Conservation (phyloP, 495 filamentous ascomycete genomes). For the Apiosordaria backusii region DNA sequence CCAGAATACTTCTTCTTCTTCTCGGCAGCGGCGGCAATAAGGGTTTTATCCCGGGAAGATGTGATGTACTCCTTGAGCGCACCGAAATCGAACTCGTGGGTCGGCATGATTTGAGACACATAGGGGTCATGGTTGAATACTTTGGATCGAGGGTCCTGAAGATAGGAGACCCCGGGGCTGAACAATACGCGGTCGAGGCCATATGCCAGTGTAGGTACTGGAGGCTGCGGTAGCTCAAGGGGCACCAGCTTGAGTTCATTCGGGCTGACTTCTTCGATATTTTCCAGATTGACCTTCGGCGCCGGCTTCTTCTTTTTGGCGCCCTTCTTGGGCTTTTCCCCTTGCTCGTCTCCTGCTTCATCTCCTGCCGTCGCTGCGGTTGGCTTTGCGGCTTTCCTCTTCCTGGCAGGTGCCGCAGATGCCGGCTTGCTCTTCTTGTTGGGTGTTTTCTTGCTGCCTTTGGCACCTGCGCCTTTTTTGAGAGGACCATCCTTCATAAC, state of each 20-base stretch:
- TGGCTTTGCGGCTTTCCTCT: neutral
- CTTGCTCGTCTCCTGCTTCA: neutral
- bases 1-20: conserved; percentile 82
- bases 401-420: neutral
- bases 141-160: conserved; percentile 82
- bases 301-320: neutral
- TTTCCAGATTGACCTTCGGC: conserved; percentile 19
- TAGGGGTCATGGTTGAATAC: conserved; percentile 97
- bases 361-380: too few species aligned
- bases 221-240: conserved; percentile 51
- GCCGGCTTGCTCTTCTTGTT: neutral
- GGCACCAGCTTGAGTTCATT: conserved; percentile 31
- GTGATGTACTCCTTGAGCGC: conserved; percentile 81
- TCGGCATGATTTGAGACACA: conserved; percentile 84
- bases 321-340: neutral
- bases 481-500: neutral
- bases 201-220: conserved; percentile 70
- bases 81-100: conserved; percentile 85
- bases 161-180: conserved; percentile 88
- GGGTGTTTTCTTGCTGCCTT: neutral
- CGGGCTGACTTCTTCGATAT: conserved; percentile 23
- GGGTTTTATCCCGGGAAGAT: conserved; percentile 73
- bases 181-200: conserved; percentile 88
- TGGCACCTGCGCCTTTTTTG: neutral
- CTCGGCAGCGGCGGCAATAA: conserved; percentile 61